phyloP scores from a whole-genome alignment of 345 rosid genomes.

The Viola odorata region DNA sequence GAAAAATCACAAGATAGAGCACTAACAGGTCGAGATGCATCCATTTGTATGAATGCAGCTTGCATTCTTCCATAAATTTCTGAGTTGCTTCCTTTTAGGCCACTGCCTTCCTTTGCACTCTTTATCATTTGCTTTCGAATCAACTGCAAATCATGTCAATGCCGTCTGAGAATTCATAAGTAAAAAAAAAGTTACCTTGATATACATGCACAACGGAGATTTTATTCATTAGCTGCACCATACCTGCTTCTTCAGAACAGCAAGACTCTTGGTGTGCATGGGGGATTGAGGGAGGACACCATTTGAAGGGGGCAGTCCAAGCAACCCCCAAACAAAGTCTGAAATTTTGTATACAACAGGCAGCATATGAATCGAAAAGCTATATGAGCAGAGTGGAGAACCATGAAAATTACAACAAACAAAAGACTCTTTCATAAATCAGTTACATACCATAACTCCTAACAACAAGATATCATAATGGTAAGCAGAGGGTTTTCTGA shows the following conservation, averaged over 20 bases:
- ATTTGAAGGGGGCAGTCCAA: conserved; percentile 87
- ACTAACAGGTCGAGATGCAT: conserved; percentile 45
- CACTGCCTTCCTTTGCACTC: conserved; percentile 65
- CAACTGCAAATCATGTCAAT: conserved; percentile 30
- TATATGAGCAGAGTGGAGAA: not conserved
- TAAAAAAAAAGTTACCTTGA: not conserved
- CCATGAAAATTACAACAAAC: conserved; percentile 1
- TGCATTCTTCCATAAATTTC: conserved; percentile 81
- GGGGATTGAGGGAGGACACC: conserved; percentile 93
- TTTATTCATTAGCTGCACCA: not conserved
- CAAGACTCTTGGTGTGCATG: conserved; percentile 87
- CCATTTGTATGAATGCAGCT: conserved; percentile 65
- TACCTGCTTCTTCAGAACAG: conserved; percentile 68
- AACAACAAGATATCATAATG: conserved; percentile 74
- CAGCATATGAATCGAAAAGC: conserved; percentile 1
- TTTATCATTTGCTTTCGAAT: conserved; percentile 70
- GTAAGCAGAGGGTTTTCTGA: conserved; percentile 73
- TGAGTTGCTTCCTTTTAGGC: conserved; percentile 51
- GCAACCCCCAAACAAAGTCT: conserved; percentile 83
- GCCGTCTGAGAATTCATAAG: conserved; percentile 5
- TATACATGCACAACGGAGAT: conserved; percentile 1
- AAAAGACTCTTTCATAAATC: not conserved
- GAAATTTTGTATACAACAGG: conserved; percentile 16
- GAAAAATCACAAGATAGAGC: not conserved
- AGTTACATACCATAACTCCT: conserved; percentile 47